Percentiles rank a stretch among this genome's conserved stretches.
Conservation (phyloP, 2,329 filamentous ascomycete species). For the Aspergillus persii region DNA sequence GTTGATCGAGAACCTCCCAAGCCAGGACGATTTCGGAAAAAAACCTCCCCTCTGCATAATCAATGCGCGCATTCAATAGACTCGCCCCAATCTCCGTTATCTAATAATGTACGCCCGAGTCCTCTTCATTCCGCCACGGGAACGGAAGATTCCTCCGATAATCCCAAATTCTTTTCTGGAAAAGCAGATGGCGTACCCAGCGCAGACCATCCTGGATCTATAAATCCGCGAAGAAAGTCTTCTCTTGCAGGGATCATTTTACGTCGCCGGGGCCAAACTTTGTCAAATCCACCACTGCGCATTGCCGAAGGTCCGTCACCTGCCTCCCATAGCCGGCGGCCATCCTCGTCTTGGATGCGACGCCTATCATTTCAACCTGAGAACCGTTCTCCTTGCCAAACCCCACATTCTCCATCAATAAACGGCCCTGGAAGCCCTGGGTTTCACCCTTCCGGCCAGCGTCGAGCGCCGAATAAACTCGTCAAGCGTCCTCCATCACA, state of each 20-base stretch:
- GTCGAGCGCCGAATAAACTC: slow-evolving; percentile 56
- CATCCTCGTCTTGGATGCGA: slow-evolving; percentile 55
- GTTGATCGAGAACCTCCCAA: slow-evolving; percentile 41
- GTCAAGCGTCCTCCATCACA: slow-evolving; percentile 61
- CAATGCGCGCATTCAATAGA: slow-evolving; percentile 17
- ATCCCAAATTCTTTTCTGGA: slow-evolving; percentile 8
- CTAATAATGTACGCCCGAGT: slow-evolving; percentile 15
- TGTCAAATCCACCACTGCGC: slow-evolving; percentile 31
- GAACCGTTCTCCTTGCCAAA: slow-evolving; percentile 48
- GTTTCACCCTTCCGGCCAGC: slow-evolving; percentile 31
- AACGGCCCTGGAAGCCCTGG: slow-evolving; percentile 55
- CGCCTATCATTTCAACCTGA: slow-evolving; percentile 53
- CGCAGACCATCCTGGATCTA: slow-evolving; percentile 13
- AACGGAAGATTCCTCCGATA: slow-evolving; percentile 13
- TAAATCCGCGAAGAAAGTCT: slow-evolving; percentile 23
- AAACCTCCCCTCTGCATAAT: slow-evolving; percentile 22
- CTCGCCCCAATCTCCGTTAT: slow-evolving; percentile 12
- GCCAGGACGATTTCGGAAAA: slow-evolving; percentile 26
- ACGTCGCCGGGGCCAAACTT: slow-evolving; percentile 38
- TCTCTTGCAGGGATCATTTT: slow-evolving; percentile 29
- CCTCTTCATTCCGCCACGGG: slow-evolving; percentile 18
- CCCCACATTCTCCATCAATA: slow-evolving; percentile 52
- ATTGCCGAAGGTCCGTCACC: slow-evolving; percentile 26
- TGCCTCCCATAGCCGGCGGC: slow-evolving; percentile 32
- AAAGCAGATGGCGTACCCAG: slow-evolving; percentile 14